Base-by-base conservation (phyloP, 2,329 filamentous ascomycete genomes). In the Hypoxylon sp. region DNA sequence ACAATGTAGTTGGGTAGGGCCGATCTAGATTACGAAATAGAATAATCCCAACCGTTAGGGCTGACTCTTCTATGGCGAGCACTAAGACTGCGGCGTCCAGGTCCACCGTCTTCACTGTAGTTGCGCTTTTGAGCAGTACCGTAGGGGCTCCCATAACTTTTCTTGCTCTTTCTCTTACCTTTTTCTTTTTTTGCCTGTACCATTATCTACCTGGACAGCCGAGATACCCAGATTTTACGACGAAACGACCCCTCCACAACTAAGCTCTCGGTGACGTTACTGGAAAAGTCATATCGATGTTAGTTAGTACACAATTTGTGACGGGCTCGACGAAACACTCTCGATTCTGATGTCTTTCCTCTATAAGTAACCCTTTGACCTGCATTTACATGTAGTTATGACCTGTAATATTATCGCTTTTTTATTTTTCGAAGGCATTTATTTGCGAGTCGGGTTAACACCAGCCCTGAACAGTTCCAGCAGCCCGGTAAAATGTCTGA, bases 401-500 rank as follows among this genome's bases (percentile, higher is more conserved):
- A 37, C 46, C 19, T 59, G 42, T 39, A 19, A 27, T 42, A 54
- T 46, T 53, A 21, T 53, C 50, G 32, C 54, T 60, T 60, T 67
- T 68, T 44, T 48, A 24, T n/a, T 39, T n/a, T 44, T 35, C 50
- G 15, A 55, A 50, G 51, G 27, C 42, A 37, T 60, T 58, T 48
- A 55, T 48, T 62, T 48, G 52, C 48, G 29, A 62, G 65, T 69
- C 47, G 48, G 58, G 60, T 63, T 56, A 53, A 58, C 42, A 32
- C 50, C 55, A 58, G 65, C 59, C 63, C 58, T 54, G 57, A 61
- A 51, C 46, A 69, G 72, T 72, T 69, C 74, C 74, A 73, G 69
- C 69, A 73, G 65, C 63, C 70, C 69, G 74, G 74, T 75, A 75
- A 68, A 70, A 72, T 71, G 59, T 70, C 68, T 68, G 63, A 54